Evolutionary conservation across 495 filamentous ascomycete species (phyloP).

Genomic region (Elasticomyces elasticus): DNA sequence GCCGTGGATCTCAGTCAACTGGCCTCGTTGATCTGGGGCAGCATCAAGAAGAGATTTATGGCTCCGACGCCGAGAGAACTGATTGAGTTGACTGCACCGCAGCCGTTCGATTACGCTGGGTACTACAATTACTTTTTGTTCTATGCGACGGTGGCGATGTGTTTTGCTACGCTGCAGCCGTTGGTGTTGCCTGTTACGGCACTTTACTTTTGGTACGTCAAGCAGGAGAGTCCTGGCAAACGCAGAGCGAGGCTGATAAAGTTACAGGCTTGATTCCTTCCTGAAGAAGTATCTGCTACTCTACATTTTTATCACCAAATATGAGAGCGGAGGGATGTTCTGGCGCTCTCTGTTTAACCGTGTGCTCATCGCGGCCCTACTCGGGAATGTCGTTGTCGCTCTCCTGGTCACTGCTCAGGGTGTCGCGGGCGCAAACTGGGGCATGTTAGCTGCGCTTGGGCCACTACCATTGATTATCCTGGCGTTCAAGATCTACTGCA

Average conservation of each 20-base stretch:
- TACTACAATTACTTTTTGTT: constrained; percentile 97
- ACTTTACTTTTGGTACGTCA: constrained; percentile 71
- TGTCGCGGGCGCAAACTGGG: constrained; percentile 34
- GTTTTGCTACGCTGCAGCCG: constrained; percentile 78
- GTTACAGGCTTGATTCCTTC: constrained; percentile 54
- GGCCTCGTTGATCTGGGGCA: constrained; percentile 68
- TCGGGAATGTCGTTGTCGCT: constrained; percentile 71
- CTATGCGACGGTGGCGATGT: constrained; percentile 81
- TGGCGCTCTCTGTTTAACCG: constrained; percentile 91
- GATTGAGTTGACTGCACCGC: constrained; percentile 89
- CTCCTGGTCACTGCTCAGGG: constrained; percentile 39
- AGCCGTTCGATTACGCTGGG: constrained; percentile 84
- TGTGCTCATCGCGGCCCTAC: constrained; percentile 68
- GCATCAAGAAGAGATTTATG: constrained; percentile 71
- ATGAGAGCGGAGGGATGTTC: constrained; percentile 86
- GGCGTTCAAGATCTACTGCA: constrained; percentile 80
- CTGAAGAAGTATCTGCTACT: constrained; percentile 92
- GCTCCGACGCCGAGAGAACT: constrained; percentile 82
- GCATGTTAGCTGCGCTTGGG: constrained; percentile 54
- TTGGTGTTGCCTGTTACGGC: constrained; percentile 83
- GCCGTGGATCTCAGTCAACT: constrained; percentile 82
- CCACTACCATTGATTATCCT: constrained; percentile 75
- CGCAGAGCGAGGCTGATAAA: neutral
- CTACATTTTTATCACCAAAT: constrained; percentile 90
- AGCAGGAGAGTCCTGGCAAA: neutral